Conservation (phyloP, 2,329 filamentous ascomycete genomes). For the Microdochium bolleyi region DNA sequence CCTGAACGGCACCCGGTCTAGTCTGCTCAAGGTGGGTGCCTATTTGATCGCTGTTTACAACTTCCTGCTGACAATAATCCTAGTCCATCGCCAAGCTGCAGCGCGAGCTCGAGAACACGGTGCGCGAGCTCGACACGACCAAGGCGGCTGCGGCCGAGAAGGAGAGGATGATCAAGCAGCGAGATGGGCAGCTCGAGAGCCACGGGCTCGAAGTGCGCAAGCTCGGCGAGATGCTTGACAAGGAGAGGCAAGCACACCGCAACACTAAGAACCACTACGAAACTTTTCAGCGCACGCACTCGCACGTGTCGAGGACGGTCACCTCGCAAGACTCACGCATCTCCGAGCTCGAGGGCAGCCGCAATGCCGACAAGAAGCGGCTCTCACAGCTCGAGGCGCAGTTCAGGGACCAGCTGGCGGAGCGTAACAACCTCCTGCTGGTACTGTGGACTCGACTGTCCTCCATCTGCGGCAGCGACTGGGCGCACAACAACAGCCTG, state of each 20-base stretch:
- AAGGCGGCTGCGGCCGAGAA: constrained; percentile 80
- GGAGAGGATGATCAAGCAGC: constrained; percentile 81
- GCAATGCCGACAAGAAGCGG: constrained; percentile 69
- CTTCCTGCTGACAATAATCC: constrained; percentile 7
- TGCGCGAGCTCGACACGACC: constrained; percentile 72
- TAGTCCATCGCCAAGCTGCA: constrained; percentile 82
- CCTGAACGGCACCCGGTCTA: constrained; percentile 76
- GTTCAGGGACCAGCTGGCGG: constrained; percentile 78
- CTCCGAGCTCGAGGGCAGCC: constrained; percentile 74
- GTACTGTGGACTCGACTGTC: constrained; percentile 87
- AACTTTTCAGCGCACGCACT: constrained; percentile 77
- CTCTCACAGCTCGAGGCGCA: constrained; percentile 68
- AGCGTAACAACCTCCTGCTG: constrained; percentile 82
- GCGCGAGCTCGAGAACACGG: constrained; percentile 75
- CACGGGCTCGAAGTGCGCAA: constrained; percentile 81
- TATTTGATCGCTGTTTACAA: neutral
- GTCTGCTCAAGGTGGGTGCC: constrained; percentile 63
- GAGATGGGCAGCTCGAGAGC: constrained; percentile 80
- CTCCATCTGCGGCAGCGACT: constrained; percentile 79
- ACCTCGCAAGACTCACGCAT: constrained; percentile 80
- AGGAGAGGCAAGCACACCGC: constrained; percentile 76
- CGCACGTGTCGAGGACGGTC: constrained; percentile 79
- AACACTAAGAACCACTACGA: constrained; percentile 86
- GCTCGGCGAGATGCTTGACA: constrained; percentile 80
- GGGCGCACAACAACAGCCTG: constrained; percentile 81